Evolutionary conservation across 495 filamentous ascomycete genomes (phyloP), one percentile per base, ranked within the genome.

Genomic region (Cercophora samala): DNA sequence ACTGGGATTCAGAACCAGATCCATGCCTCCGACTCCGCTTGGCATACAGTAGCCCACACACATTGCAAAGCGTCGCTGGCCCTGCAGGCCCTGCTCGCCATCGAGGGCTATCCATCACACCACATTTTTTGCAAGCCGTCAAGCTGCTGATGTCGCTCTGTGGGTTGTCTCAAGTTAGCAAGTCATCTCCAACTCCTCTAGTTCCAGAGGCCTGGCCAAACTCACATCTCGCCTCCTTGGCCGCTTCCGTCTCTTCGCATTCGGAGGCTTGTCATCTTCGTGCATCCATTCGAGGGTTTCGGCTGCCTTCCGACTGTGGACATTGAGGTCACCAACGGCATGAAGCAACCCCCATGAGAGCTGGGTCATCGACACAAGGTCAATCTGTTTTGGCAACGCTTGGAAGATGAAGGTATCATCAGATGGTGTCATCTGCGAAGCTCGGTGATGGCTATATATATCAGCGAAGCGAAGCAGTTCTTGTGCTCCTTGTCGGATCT

Each of bases 291-390:
- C 18, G 2, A n/a, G 19, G n/a, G 19, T 21, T 19, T 62, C 25
- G 17, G n/a, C 15, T 46, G 60, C 60, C 61, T 62, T 54, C 9
- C 59, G 70, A 52, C 59, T 63, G 22, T 72, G 67, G 26, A 23
- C 53, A 52, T 60, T 67, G 59, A 72, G 66, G 42, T 72, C 67
- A n/a, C 53, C 29, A 1, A 69, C 70, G 54, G 70, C 70, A 19
- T 66, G 64, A 37, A 72, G 26, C 18, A 72, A 24, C 13, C 70
- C 63, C 64, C 64, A 67, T 8, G 67, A 67, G 1, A 69, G 67
- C 42, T 72, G 70, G 29, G 54, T 69, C 67, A 69, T 69, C 13
- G 70, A 69, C 18, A 69, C 56, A 51, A 72, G 61, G 64, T 72
- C 67, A 32, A 72, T 72, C 21, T 69, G 64, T 22, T 54, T 64